Evolutionary conservation across 140 eudicot genomes (phyloP), one percentile per base, ranked within the genome.

Genomic region (Ambrosia hybrid): DNA sequence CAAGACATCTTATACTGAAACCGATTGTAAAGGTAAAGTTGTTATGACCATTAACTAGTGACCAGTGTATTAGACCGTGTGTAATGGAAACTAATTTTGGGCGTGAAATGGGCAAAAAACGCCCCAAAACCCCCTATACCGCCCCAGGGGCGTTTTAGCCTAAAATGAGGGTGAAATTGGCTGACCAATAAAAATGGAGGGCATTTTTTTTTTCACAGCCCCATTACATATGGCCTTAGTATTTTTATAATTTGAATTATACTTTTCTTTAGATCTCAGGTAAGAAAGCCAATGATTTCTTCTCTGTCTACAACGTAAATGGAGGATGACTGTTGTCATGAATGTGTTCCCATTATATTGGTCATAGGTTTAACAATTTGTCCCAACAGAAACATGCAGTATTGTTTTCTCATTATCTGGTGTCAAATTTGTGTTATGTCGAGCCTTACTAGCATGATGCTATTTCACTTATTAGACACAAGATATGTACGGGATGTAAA

Each of bases 351-450:
- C 26, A 21, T 21, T 21, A 21, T 49, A 90, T 97, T 55, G 98
- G 98, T 33, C 26, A 21, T 56, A 78, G 97, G 57, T 93, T 80
- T 75, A 93, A 93, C 73, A 88, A 55, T 84, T 80, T 59, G 87
- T 93, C 41, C 97, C 98, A 7, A 90, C 83, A 80, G 97, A 87
- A 81, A 87, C 98, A 14, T 90, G 98, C 87, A 90, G 88, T 79
- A 82, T 90, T 71, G 97, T 96, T 39, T 86, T 93, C 73, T 84
- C 97, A 0, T 21, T 93, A 49, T 93, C 97, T 53, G 98, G 98
- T 26, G 97, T 90, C 55, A 81, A 97, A 73, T 93, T 97, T 21
- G 26, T 21, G 26, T 21, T 21, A 21, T 21, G 26, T 21, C 26
- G 26, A 21, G 26, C 26, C 26, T 21, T 21, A 21, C 26, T 21